Evolutionary conservation across 257 asterid genomes (phyloP), one percentile per base, ranked within the genome.

Genomic region (Ocimum tenuiflorum): DNA sequence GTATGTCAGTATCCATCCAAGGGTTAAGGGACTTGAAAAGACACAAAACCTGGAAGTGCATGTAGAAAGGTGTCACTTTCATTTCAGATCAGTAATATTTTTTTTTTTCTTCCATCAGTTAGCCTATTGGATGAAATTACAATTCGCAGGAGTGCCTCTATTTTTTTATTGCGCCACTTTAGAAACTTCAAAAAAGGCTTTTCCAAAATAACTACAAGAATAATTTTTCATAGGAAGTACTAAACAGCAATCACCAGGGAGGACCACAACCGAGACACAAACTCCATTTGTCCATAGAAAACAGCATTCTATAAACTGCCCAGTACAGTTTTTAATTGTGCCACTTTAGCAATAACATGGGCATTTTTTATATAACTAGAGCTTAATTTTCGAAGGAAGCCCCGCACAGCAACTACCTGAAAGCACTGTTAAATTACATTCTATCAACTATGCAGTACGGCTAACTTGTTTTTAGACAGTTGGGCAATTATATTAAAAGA

Each of bases 401-500:
- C 31, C 47, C n/a, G n/a, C 41, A 68, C 27, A 67, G 39, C 27
- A 65, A 9, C 48, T 60, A 68, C 58, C 20, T 8, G 46, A 42
- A 3, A 69, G 39, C 24, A 49, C 45, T 4, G 3, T 1, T 4
- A 27, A 4, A 27, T 27, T 2, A 27, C 3, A 27, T 27, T 27
- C 31, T 27, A 27, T 27, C 31, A 27, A 27, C 31, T 27, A 4
- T 2, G 31, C 31, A 27, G 31, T 27, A 4, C 2, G 2, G 31
- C 3, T 27, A 4, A 4, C 31, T 27, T 27, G 31, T n/a, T n/a
- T n/a, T n/a, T n/a, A n/a, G n/a, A n/a, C n/a, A n/a, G n/a, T n/a
- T n/a, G n/a, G n/a, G n/a, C 31, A 27, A 27, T 27, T 27, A 27
- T 2, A 27, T 1, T 27, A 27, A 27, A 27, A 1, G 31, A 27